Base-by-base conservation (phyloP, 2,329 filamentous ascomycete species). In the Nannizzia gypsea region DNA sequence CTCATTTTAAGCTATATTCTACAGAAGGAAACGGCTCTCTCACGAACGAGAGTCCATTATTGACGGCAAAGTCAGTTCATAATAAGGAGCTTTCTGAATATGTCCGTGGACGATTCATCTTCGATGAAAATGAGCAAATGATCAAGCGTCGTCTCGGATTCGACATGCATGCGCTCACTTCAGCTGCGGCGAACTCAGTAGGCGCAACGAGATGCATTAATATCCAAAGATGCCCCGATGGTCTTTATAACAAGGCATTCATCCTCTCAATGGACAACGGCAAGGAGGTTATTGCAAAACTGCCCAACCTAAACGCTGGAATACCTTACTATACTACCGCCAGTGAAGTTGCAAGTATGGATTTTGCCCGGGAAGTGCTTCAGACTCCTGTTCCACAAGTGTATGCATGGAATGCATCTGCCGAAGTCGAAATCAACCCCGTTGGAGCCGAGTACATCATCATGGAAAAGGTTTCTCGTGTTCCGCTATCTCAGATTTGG, bases 321-420 rank as follows among this genome's bases (percentile, higher is more conserved):
- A 34, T 63, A 34, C 58, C 59, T 13, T 58, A 61, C 56, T 61
- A 61, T 11, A 66, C 68, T 31, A 65, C 68, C 20, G 70, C 71
- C 54, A 71, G 69, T 60, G 72, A 74, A 64, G 72, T 71, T 50
- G 72, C 72, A n/a, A 74, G 71, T 26, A 66, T 74, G 59, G 67
- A 72, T 13, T 70, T 72, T 59, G 63, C 62, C 26, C 60, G 64
- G 3, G 62, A 11, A n/a, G 52, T 65, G 6, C 61, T 67, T 2
- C 28, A 34, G 40, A 63, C 66, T 20, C 66, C 66, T n/a, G 55
- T 56, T 20, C 65, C 63, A 6, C 59, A 38, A 24, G 59, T 64
- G 13, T 46, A 60, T 54, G 59, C 62, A 28, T 63, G 56, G 61
- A 63, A 60, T 59, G 42, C 60, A 20, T 28, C 42, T n/a, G 36